Conservation (phyloP, 768 basidiomycete species). For the Phylloporus sp. region DNA sequence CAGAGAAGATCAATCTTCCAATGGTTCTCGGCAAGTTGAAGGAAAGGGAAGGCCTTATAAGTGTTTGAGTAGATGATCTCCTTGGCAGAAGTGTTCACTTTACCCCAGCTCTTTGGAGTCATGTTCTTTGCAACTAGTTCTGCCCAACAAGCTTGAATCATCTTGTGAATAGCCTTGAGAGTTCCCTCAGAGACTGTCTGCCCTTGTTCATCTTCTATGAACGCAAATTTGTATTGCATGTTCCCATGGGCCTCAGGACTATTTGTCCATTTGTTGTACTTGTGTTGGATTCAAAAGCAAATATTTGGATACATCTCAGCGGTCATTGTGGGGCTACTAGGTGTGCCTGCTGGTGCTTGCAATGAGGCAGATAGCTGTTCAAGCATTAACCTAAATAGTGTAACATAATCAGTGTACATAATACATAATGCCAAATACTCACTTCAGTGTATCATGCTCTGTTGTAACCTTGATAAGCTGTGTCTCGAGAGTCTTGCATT, state of each 20-base stretch:
- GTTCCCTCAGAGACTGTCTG: neutral
- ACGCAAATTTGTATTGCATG: neutral
- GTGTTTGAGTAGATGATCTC: neutral
- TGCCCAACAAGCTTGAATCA: neutral
- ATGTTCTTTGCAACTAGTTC: neutral
- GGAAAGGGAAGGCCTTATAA: neutral
- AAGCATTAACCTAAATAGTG: too few relatives aligned
- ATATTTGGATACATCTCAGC: neutral
- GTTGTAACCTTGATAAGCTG: too few relatives aligned
- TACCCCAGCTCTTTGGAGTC: constrained; percentile 7
- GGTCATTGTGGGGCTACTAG: too few relatives aligned
- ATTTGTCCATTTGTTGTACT: neutral
- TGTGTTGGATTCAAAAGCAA: neutral
- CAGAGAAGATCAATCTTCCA: constrained; percentile 1
- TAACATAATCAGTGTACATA: too few relatives aligned
- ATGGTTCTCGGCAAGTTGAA: neutral
- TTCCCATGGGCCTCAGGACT: neutral
- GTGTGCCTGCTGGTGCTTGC: too few relatives aligned
- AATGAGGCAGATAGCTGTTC: too few relatives aligned
- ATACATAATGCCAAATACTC: too few relatives aligned
- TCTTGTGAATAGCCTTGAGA: constrained; percentile 1
- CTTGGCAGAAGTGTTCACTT: neutral
- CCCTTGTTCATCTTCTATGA: neutral
- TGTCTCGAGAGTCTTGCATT: too few relatives aligned
- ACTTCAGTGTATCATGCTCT: too few relatives aligned